Evolutionary conservation across 306 rosid genomes (phyloP).

Genomic region (Adenanthera pavonina): DNA sequence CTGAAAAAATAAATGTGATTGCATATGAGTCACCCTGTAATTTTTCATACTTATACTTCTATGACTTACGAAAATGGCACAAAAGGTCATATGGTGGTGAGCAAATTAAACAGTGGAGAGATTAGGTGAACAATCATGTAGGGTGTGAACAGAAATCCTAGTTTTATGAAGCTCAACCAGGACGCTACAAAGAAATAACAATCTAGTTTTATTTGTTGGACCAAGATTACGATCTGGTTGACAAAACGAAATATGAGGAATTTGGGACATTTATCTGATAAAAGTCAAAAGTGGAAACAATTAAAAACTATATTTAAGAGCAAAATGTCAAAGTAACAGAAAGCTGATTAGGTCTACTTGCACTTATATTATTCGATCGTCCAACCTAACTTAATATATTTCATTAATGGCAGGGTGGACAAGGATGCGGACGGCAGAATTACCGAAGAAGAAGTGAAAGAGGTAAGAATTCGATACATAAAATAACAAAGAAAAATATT

Average conservation of each 20-base stretch:
- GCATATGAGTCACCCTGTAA: not conserved
- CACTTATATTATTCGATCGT: constrained; percentile 14
- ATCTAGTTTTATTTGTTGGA: not conserved
- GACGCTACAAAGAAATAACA: not conserved
- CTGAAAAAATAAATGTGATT: too few species aligned
- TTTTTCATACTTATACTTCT: not conserved
- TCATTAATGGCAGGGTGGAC: constrained; percentile 75
- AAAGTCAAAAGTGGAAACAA: constrained; percentile 16
- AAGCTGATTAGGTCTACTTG: constrained; percentile 19
- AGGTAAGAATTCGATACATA: constrained; percentile 48
- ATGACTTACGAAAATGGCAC: not conserved
- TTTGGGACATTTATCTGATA: not conserved
- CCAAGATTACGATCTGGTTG: not conserved
- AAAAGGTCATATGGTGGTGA: not conserved
- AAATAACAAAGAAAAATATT: not conserved
- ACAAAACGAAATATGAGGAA: not conserved
- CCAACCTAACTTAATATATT: not conserved
- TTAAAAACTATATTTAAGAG: not conserved
- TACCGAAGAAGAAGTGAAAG: constrained; percentile 75
- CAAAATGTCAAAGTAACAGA: constrained; percentile 2
- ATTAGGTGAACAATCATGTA: not conserved
- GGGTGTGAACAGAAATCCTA: not conserved
- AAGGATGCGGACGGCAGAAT: constrained; percentile 90
- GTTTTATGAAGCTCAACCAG: too few species aligned
- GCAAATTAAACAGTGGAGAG: not conserved